These are phyloP conservation scores for Neofusicoccum sp. DNA, from an alignment of 2,329 filamentous ascomycete genomes.

Conservation along the genomic window DNA sequence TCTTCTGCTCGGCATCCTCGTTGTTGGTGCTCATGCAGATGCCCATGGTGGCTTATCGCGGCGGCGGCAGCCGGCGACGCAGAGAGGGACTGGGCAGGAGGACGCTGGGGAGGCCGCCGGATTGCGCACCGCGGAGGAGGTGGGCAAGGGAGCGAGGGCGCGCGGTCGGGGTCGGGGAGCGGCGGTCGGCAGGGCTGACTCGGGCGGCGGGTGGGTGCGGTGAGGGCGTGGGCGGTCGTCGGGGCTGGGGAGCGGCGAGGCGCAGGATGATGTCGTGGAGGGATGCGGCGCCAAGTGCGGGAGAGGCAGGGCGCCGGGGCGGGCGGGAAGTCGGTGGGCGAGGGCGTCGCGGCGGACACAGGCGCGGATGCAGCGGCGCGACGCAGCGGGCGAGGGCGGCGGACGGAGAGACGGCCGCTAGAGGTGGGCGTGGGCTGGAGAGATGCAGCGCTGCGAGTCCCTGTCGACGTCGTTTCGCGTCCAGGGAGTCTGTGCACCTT, in stretches of 20 bases:
- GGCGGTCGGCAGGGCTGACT: constrained; percentile 2
- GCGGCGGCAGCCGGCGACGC: constrained; percentile 20
- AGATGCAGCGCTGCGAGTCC: constrained; percentile 22
- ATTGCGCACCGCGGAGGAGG: constrained; percentile 5
- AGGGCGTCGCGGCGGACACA: background rate
- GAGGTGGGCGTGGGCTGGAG: background rate
- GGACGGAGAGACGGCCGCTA: constrained; percentile 10
- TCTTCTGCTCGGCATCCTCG: constrained; percentile 90
- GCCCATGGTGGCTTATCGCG: constrained; percentile 68
- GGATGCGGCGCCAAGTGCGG: constrained; percentile 19
- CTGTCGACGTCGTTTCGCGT: constrained; percentile 21
- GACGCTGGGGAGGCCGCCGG: background rate
- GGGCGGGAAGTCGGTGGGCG: constrained; percentile 9
- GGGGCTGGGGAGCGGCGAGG: constrained; percentile 16
- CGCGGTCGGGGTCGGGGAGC: background rate
- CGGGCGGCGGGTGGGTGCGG: constrained; percentile 9
- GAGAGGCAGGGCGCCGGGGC: constrained; percentile 18
- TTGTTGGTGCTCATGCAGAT: constrained; percentile 87
- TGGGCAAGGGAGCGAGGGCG: background rate
- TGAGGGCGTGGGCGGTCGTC: constrained; percentile 14
- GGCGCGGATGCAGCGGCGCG: constrained; percentile 10
- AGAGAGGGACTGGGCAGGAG: constrained; percentile 10
- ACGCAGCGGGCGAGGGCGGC: background rate
- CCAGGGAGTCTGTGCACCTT: constrained; percentile 23
- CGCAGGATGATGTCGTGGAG: constrained; percentile 22